Base-by-base conservation (phyloP, 2,329 filamentous ascomycete genomes). In the Fusarium tricinctum region DNA sequence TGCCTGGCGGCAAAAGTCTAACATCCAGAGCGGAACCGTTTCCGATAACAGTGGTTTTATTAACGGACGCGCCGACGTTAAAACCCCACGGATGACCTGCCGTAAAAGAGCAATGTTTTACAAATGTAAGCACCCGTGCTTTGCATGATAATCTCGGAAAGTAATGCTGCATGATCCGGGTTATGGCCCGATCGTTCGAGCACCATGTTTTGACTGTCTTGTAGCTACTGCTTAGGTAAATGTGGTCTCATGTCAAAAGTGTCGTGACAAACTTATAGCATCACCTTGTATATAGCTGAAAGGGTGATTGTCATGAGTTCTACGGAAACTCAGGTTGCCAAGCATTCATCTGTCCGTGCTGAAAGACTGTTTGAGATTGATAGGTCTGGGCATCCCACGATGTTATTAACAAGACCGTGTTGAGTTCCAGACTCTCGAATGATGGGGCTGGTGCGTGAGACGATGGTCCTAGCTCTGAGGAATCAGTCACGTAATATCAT, bases 401-500 rank as follows among this genome's bases (percentile, higher is more conserved):
- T 32, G 5, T 56, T 56, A 52, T 40, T 46, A 49, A 39, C 33
- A 33, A 4, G 20, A 51, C 15, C 32, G 30, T 33, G 35, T 51
- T 22, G 51, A 93, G 90, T 81, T 92, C 90, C 42, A 92, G 82
- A 6, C 89, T 92, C 77, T 33, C 17, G 53, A 92, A 92, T 78
- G 87, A 90, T 3, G 90, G 89, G 17, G 90, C 91, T 42, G 35
- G 42, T 56, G 68, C 35, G 17, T 42, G 35, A 52, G 42, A 68
- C 17, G 17, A 26, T 90, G 85, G 75, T 92, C 90, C 90, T 89
- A 92, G 79, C 93, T 88, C 78, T 92, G 88, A 33, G 89, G 82
- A 76, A 93, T 91, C 77, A 92, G 80, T 15, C 83, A 82, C 45
- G 91, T 89, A 73, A 91, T 91, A 83, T 89, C 90, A 83, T 92